These are phyloP conservation scores for button mushroom (Agaricus bisporus) DNA, from an alignment of 768 basidiomycete species.

Conservation along the genomic window DNA sequence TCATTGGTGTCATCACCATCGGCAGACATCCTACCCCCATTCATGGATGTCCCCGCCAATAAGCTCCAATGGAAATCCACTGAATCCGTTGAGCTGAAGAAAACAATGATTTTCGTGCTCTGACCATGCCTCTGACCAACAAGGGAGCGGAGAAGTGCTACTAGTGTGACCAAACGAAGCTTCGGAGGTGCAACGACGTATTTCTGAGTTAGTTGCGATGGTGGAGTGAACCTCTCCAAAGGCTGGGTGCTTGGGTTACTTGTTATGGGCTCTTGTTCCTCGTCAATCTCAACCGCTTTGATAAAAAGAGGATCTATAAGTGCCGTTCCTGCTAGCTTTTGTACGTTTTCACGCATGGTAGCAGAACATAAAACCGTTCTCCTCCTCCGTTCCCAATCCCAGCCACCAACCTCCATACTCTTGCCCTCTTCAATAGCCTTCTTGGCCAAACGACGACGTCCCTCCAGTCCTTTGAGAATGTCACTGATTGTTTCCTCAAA, in stretches of 20 bases:
- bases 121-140: slow-evolving; percentile 52
- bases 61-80: slow-evolving; percentile 96
- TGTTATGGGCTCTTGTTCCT: slow-evolving; percentile 13
- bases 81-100: slow-evolving; percentile 95
- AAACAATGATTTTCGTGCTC: slow-evolving; percentile 82
- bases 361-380: slow-evolving; percentile 94
- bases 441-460: slow-evolving; percentile 66
- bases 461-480: slow-evolving; percentile 83
- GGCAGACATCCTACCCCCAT: slow-evolving; percentile 17
- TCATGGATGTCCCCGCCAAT: slow-evolving; percentile 70
- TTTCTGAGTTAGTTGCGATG: slow-evolving; percentile 89
- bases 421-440: slow-evolving; percentile 64
- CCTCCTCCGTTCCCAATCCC: slow-evolving; percentile 76
- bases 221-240: slow-evolving; percentile 65
- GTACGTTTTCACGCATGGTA: slow-evolving; percentile 92
- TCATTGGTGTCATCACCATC: slow-evolving; percentile 9
- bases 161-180: slow-evolving; percentile 84
- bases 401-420: slow-evolving; percentile 70
- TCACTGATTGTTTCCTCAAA: slow-evolving; percentile 95
- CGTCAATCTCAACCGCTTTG: slow-evolving; percentile 59
- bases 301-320: slow-evolving; percentile 78
- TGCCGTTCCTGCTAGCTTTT: slow-evolving; percentile 83
- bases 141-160: slow-evolving; percentile 81
- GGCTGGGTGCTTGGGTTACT: neutral
- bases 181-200: slow-evolving; percentile 89